Conservation (phyloP, 2,329 filamentous ascomycete species). For the Hypoxylon sp. region DNA sequence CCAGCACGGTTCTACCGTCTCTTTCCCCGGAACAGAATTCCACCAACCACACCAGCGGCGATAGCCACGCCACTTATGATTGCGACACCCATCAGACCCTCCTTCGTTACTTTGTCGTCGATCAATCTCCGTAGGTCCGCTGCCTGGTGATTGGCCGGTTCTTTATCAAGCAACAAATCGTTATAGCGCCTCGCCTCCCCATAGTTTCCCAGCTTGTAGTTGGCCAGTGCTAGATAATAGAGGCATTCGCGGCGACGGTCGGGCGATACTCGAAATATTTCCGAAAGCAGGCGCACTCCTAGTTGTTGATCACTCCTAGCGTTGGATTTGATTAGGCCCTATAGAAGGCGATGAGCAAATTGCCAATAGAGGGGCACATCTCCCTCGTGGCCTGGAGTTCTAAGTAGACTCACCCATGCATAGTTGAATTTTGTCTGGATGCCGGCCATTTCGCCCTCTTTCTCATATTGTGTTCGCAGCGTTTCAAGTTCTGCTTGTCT, state of each 20-base stretch:
- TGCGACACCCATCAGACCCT: conserved; percentile 93
- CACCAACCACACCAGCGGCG: conserved; percentile 92
- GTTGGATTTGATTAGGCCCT: conserved; percentile 97
- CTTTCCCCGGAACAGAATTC: conserved; percentile 78
- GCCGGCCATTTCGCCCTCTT: conserved; percentile 96
- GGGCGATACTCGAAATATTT: conserved; percentile 94
- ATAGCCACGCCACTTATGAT: conserved; percentile 95
- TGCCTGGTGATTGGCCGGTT: conserved; percentile 92
- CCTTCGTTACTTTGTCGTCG: conserved; percentile 95
- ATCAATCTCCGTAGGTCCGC: conserved; percentile 88
- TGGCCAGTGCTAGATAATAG: conserved; percentile 96
- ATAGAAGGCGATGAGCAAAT: conserved; percentile 21
- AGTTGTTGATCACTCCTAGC: conserved; percentile 89
- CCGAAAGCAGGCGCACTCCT: conserved; percentile 91
- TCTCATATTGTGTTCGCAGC: conserved; percentile 93
- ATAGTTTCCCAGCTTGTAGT: conserved; percentile 99
- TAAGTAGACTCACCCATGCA: conserved; percentile 81
- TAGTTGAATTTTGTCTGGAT: conserved; percentile 99
- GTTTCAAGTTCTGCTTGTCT: conserved; percentile 94
- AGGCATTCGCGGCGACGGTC: conserved; percentile 97
- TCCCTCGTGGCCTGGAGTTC: neutral
- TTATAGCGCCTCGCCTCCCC: conserved; percentile 95
- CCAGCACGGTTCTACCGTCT: conserved; percentile 45
- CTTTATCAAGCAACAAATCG: conserved; percentile 89
- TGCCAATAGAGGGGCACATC: neutral